Evolutionary conservation across 2,329 filamentous ascomycete genomes (phyloP), one percentile per base, ranked within the genome.

Genomic region (Penicillium digitatum): DNA sequence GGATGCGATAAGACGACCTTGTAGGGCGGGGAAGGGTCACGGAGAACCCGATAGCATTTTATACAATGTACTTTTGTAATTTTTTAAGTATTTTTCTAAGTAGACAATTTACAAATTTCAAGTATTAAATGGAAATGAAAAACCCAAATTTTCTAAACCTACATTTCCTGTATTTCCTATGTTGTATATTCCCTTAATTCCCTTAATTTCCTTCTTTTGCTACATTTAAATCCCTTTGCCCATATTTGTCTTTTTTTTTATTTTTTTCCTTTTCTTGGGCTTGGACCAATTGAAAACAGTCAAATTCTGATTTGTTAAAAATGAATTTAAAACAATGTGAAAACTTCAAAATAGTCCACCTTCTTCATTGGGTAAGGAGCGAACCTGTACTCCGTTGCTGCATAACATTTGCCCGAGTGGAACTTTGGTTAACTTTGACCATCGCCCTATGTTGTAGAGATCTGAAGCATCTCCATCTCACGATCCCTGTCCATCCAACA

Each of bases 401-500:
- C 62, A 62, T 54, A 62, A 64, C 61, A 54, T 54, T 42, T 29
- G 42, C 22, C 5, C 7, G 9, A n/a, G 48, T 46, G 50, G 42
- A 47, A 29, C 32, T 39, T 18, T 24, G 20, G 16, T 5, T 20
- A 20, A 38, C 16, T 27, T 26, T 24, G n/a, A n/a, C n/a, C n/a
- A n/a, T n/a, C n/a, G n/a, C n/a, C n/a, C n/a, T n/a, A n/a, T n/a
- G n/a, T n/a, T n/a, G n/a, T n/a, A n/a, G n/a, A n/a, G n/a, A n/a
- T n/a, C n/a, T n/a, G n/a, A n/a, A n/a, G n/a, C n/a, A n/a, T n/a
- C n/a, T n/a, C n/a, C n/a, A 22, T 32, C n/a, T 60, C 46, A 66
- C 14, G 66, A 62, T 14, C 53, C 52, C 32, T 64, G 63, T 18
- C 69, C 68, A 45, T 71, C 69, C 20, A 72, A 35, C 48, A 73